Conservation (phyloP, 805 yeast species). For the Candida methanosorbosa region DNA sequence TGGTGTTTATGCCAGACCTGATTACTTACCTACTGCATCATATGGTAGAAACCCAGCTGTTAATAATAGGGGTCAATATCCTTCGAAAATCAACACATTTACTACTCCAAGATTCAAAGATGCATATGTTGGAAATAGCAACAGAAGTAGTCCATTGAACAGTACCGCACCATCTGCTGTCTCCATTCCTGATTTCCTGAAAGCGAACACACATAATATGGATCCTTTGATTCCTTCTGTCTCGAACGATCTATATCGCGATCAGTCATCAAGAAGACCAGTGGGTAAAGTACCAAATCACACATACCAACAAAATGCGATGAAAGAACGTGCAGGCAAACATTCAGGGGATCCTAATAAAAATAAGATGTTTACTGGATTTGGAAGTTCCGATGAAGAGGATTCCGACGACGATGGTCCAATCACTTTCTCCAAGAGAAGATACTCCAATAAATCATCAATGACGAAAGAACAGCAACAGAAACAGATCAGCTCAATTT, state of each 20-base stretch:
- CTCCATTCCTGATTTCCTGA: constrained; percentile 17
- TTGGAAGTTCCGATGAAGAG: constrained; percentile 4
- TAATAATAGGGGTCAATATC: too few relatives aligned
- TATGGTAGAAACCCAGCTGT: too few relatives aligned
- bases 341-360: constrained; percentile 1
- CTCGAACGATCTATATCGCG: too few relatives aligned
- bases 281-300: constrained; percentile 4
- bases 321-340: not conserved
- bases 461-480: not conserved
- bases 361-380: too few relatives aligned
- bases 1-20: too few relatives aligned
- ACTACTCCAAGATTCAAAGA: too few relatives aligned
- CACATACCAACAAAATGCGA: constrained; percentile 2
- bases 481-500: not conserved
- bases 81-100: too few relatives aligned
- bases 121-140: too few relatives aligned
- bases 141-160: not conserved
- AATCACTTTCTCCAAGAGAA: constrained; percentile 1
- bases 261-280: too few relatives aligned
- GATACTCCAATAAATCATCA: not conserved
- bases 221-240: constrained; percentile 13
- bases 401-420: constrained; percentile 4
- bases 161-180: constrained; percentile 9
- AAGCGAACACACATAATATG: constrained; percentile 6
- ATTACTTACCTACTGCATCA: too few relatives aligned